These are phyloP conservation scores for Seiridium unicorne DNA, from an alignment of 2,329 filamentous ascomycete genomes.

Conservation along the genomic window DNA sequence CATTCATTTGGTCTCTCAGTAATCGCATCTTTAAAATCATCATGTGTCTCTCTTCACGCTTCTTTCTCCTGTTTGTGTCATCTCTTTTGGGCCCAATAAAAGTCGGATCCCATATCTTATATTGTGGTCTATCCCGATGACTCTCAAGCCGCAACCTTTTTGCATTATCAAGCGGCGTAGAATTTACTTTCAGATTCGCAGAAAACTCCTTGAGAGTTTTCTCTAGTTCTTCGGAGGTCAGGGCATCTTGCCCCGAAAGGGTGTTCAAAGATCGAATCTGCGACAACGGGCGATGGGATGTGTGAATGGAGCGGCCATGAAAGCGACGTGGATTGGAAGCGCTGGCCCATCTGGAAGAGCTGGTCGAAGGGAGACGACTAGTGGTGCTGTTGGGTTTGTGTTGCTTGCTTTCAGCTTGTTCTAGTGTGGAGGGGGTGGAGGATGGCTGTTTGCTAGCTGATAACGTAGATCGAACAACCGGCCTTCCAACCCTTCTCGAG, in stretches of 20 bases:
- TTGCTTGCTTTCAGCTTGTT: neutral
- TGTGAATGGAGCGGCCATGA: no score
- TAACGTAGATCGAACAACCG: neutral
- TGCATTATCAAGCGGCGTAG: neutral
- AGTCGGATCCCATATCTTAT: conserved; percentile 2
- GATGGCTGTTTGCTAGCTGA: neutral
- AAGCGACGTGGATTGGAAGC: neutral
- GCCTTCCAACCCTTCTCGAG: neutral
- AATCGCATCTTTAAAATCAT: neutral
- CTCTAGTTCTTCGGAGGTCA: neutral
- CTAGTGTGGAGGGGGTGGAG: no score
- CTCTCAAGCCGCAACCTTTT: neutral
- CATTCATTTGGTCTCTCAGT: neutral
- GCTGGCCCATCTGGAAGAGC: neutral
- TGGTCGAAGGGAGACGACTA: neutral
- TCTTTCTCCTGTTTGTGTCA: neutral
- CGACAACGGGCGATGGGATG: neutral
- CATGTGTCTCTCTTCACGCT: neutral
- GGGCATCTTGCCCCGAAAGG: neutral
- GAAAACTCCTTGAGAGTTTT: neutral
- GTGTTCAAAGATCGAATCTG: neutral
- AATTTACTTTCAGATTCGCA: neutral
- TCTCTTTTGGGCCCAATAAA: neutral
- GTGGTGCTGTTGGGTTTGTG: neutral
- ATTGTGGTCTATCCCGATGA: neutral